A percentile compares a stretch with the other conserved stretches of the same genome.
Evolutionary conservation across 257 asterid genomes (phyloP).

Genomic region (Solanum raphanifolium): DNA sequence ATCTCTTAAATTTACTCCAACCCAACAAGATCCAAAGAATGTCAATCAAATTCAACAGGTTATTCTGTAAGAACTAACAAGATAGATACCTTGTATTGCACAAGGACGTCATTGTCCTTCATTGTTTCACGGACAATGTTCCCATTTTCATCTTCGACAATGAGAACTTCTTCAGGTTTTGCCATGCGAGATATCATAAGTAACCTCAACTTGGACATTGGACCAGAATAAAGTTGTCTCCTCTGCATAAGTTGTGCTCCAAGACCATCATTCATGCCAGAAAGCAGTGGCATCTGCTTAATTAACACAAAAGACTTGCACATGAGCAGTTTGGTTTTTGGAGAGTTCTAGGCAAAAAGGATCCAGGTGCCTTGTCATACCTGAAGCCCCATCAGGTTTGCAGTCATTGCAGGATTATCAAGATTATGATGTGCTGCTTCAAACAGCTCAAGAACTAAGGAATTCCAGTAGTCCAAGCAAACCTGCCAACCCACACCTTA

Average conservation of each 20-base stretch:
- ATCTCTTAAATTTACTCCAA: neutral
- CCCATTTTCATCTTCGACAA: constrained; percentile 98
- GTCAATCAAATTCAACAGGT: neutral
- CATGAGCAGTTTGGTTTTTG: neutral
- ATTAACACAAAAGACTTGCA: constrained; percentile 8
- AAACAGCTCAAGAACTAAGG: constrained; percentile 75
- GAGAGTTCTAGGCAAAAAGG: neutral
- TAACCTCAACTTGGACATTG: constrained; percentile 89
- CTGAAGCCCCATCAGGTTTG: constrained; percentile 81
- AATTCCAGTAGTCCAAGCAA: constrained; percentile 97
- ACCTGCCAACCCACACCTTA: constrained; percentile 40
- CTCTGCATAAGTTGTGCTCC: constrained; percentile 77
- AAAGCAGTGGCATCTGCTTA: constrained; percentile 54
- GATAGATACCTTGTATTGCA: constrained; percentile 77
- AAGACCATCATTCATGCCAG: constrained; percentile 68
- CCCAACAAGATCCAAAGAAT: neutral
- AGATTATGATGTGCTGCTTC: constrained; percentile 82
- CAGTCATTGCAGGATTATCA: constrained; percentile 56
- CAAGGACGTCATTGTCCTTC: constrained; percentile 97
- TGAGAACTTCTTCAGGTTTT: constrained; percentile 97
- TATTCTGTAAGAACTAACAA: neutral
- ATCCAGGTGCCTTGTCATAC: constrained; percentile 16
- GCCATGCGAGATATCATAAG: constrained; percentile 99
- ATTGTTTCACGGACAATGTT: constrained; percentile 96
- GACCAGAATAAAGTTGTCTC: constrained; percentile 74